Base-by-base conservation (phyloP, 805 yeast genomes). In the Metschnikowia lachancei region DNA sequence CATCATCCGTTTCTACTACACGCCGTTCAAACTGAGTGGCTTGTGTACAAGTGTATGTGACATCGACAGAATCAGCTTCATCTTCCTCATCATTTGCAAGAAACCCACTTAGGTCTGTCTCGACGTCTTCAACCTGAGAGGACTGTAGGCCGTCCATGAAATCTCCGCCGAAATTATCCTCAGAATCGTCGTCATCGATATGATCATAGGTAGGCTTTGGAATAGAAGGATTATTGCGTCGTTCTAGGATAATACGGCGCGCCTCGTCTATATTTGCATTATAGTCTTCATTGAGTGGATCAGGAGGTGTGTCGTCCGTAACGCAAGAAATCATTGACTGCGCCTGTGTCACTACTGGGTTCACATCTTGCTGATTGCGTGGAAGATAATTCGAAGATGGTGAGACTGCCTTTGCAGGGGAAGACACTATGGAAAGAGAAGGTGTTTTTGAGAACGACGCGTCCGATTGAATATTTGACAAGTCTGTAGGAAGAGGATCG, bases 71-170 rank as follows among this genome's bases (percentile, higher is more conserved):
- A 11, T 45, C 49, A 2, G 39, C 38, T 4, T 50, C 56, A 8
- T 36, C 53, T 9, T 45, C 54, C 16, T 46, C 51, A 26, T 54
- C 58, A 4, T 31, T 36, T 11, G 54, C 59, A n/a, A 55, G 33
- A 30, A 55, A 55, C 2, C 59, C 58, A 19, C 57, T 54, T 33
- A 55, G 43, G 24, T 55, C 59, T 0, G 57, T 54, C 22, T 47
- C 56, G 9, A 45, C 45, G 4, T 52, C 45, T 18, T 54, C 55
- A 2, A 38, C 37, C 31, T 54, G 58, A 2, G 59, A 55, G 16
- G 53, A 49, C 12, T 39, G 47, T 4, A 55, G 46, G 1, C 59
- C 59, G 17, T 36, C 59, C 53, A 55, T 46, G 34, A 43, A 55
- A 3, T 47, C 50, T 16, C 41, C 59, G 4, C 59, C 59, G 18